A percentile compares a stretch with the other conserved stretches of the same genome.
phyloP scores from a whole-genome alignment of 1,284 basidiomycete genomes.

The Rhodotorula sp. region DNA sequence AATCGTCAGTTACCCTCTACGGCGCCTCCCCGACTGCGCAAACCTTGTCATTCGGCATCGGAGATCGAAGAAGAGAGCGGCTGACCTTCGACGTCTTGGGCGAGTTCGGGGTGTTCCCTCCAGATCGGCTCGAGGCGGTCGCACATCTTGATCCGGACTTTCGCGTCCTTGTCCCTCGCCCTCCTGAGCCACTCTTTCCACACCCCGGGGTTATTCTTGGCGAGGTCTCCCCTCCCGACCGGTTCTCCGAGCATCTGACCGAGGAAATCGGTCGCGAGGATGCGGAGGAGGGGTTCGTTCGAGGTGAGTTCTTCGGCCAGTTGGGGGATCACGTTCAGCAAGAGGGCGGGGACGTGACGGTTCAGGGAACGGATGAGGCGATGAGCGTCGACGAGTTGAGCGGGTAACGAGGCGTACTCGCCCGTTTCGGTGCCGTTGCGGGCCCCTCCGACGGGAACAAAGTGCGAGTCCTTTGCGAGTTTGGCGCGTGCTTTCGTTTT shows the following conservation, averaged over 20 bases:
- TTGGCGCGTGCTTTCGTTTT: constrained; percentile 20
- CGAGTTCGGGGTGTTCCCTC: constrained; percentile 65
- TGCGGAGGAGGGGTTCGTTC: constrained; percentile 63
- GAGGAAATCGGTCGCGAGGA: constrained; percentile 76
- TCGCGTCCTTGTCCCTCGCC: constrained; percentile 69
- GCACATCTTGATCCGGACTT: constrained; percentile 75
- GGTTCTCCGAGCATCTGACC: constrained; percentile 85
- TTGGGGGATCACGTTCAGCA: constrained; percentile 87
- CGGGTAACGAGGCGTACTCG: constrained; percentile 38
- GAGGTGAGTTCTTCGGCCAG: constrained; percentile 88
- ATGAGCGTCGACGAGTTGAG: constrained; percentile 65
- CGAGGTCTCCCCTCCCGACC: constrained; percentile 60
- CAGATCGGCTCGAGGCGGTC: constrained; percentile 67
- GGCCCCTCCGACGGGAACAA: background rate
- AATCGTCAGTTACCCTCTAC: background rate
- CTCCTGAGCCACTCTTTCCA: constrained; percentile 84
- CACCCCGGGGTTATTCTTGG: constrained; percentile 73
- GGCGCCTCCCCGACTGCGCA: too few relatives aligned
- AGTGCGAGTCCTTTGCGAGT: background rate
- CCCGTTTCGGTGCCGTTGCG: background rate
- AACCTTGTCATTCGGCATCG: too few relatives aligned
- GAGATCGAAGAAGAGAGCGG: background rate
- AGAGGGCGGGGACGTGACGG: constrained; percentile 71
- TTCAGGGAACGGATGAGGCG: constrained; percentile 81
- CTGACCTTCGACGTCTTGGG: constrained; percentile 68